These are phyloP conservation scores for Leptographium galeiforme DNA, from an alignment of 2,329 filamentous ascomycete species.

Conservation along the genomic window DNA sequence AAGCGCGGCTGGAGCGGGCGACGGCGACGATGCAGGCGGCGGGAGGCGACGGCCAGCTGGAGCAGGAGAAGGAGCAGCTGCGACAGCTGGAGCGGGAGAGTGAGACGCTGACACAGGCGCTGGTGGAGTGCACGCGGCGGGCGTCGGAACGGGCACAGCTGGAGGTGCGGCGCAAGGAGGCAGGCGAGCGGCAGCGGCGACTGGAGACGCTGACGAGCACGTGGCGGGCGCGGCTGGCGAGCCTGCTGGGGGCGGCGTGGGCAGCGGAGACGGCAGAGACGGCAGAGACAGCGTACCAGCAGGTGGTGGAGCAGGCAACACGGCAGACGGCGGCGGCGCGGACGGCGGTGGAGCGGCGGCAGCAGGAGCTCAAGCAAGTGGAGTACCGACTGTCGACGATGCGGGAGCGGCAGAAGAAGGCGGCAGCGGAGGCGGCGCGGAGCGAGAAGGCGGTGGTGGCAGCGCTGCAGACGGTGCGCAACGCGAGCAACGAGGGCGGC, in stretches of 20 bases:
- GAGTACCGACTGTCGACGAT: slow-evolving; percentile 58
- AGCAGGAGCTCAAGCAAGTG: slow-evolving; percentile 61
- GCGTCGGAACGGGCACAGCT: slow-evolving; percentile 75
- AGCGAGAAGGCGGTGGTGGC: slow-evolving; percentile 44
- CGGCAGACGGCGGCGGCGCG: slow-evolving; percentile 40
- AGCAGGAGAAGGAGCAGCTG: slow-evolving; percentile 50
- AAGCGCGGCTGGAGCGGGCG: slow-evolving; percentile 45
- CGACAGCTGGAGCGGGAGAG: slow-evolving; percentile 58
- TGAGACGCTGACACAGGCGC: slow-evolving; percentile 61
- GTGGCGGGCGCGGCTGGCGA: slow-evolving; percentile 56
- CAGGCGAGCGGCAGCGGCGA: slow-evolving; percentile 58
- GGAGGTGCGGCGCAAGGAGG: slow-evolving; percentile 69
- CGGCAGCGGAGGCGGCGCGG: slow-evolving; percentile 45
- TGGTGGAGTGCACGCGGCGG: slow-evolving; percentile 68
- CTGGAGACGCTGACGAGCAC: slow-evolving; percentile 66
- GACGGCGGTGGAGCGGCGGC: slow-evolving; percentile 54
- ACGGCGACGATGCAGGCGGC: slow-evolving; percentile 50
- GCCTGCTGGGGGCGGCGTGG: slow-evolving; percentile 55
- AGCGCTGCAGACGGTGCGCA: slow-evolving; percentile 29
- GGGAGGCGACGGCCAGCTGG: slow-evolving; percentile 58
- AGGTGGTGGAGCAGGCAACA: slow-evolving; percentile 41
- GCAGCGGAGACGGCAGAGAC: slow-evolving; percentile 32
- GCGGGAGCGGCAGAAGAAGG: slow-evolving; percentile 50
- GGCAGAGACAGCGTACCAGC: slow-evolving; percentile 59
- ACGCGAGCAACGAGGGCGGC: slow-evolving; percentile 19